Base-by-base conservation (phyloP, 2,329 filamentous ascomycete species). In the Diaporthe aspalathi region DNA sequence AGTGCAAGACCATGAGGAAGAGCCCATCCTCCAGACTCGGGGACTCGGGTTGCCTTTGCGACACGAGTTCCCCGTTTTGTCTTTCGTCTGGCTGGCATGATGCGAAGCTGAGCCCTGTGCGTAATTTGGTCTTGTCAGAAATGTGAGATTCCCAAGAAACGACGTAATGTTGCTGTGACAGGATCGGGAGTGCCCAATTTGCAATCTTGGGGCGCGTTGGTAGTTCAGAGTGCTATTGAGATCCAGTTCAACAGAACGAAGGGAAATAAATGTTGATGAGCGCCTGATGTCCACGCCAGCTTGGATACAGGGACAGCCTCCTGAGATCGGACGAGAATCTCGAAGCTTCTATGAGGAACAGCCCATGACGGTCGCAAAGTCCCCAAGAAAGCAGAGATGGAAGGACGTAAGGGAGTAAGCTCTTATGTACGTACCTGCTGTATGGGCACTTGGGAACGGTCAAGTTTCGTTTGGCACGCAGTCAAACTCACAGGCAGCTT, bases 21-120 rank as follows among this genome's bases (percentile, higher is more conserved):
- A n/a, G 5, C 38, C 67, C 67, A 68, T 60, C 32, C 67, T 50
- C 67, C 67, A 22, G 67, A 40, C 22, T 60, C 50, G 4, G 67
- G 67, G 6, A 68, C 53, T 1, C 67, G 53, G 14, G 43, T 29
- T 5, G 40, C 50, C 45, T 24, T 68, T 16, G 43, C 12, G 22
- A 16, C 53, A 35, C 29, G 43, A 24, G 14, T 32, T 49, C 45
- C 60, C 29, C n/a, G 45, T 24, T 50, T 65, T 43, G 45, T 22
- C 60, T 65, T 65, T 22, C 29, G 14, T 29, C 60, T 68, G 29
- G 67, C 53, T 43, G 67, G 53, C 67, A 68, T 68, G 5, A 16
- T 60, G 67, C 20, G 27, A 38, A 50, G 53, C 22, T 8, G 22
- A n/a, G 27, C 5, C n/a, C 20, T 22, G 24, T 20, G 32, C 22